phyloP scores from a whole-genome alignment of 768 basidiomycete genomes.

The Kwoniella europaea region DNA sequence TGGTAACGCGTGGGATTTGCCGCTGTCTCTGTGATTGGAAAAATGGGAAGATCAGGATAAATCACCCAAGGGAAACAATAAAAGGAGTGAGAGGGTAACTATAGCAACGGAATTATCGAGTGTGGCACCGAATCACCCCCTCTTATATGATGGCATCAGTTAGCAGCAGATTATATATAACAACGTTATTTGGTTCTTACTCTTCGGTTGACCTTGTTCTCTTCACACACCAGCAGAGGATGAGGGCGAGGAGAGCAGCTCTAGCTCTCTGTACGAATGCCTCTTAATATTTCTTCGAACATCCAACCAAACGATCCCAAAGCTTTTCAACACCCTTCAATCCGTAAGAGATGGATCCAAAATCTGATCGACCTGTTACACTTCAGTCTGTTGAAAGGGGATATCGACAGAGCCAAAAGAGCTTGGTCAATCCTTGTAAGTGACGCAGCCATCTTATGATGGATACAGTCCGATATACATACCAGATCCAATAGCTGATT shows the following conservation, averaged over 20 bases:
- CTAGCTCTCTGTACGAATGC: slow-evolving; percentile 5
- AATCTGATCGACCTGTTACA: slow-evolving; percentile 53
- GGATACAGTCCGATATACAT: background rate
- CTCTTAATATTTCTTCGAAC: slow-evolving; percentile 1
- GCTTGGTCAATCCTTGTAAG: slow-evolving; percentile 57
- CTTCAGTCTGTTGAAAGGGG: slow-evolving; percentile 44
- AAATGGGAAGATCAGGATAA: background rate
- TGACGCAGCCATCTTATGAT: background rate
- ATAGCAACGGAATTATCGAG: slow-evolving; percentile 4
- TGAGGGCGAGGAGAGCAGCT: too few species aligned
- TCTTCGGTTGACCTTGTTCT: background rate
- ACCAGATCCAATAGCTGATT: background rate
- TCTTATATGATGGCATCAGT: too few species aligned
- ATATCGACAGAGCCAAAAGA: slow-evolving; percentile 40
- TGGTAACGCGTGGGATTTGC: background rate
- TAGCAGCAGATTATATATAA: background rate
- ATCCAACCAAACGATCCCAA: slow-evolving; percentile 21
- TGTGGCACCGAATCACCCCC: background rate
- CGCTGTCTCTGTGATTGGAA: background rate
- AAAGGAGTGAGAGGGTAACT: background rate
- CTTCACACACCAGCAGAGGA: too few species aligned
- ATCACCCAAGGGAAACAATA: background rate
- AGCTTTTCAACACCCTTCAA: slow-evolving; percentile 14
- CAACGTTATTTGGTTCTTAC: background rate
- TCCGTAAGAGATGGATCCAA: slow-evolving; percentile 53